Base-by-base conservation (phyloP, 257 asterid species). In the Nyctanthes arbortristis region DNA sequence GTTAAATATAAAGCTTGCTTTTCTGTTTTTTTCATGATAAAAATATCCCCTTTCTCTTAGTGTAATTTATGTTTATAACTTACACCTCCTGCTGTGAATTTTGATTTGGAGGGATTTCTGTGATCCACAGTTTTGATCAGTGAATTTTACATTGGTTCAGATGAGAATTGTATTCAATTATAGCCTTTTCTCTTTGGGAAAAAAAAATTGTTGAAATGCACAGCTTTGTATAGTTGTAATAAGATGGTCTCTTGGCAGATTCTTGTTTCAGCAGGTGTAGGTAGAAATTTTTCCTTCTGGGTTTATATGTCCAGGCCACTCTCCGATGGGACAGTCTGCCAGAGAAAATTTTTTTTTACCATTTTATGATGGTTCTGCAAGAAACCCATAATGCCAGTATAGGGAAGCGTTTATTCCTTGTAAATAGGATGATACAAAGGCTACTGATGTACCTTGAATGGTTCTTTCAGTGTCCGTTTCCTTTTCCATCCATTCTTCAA, bases 51-150 rank as follows among this genome's bases (percentile, higher is more conserved):
- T 55, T 64, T 27, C n/a, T 18, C 45, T 66, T 77, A 65, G 72
- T 77, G 32, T 61, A 71, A 30, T 28, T 73, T 66, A 66, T 78
- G 47, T 68, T 39, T 24, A 40, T 52, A 55, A 64, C 24, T 14
- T 69, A 9, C 31, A 31, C 77, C 78, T 72, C 77, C 77, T 70
- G 60, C 49, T 78, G 77, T 77, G 78, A 73, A 76, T 68, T 57
- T 65, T 80, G 73, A 72, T 82, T 70, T 60, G 62, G 78, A 75
- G 74, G 82, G 80, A 33, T 28, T 25, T 55, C 61, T 30, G 74
- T 40, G 24, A 47, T 45, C 45, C 6, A 36, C 32, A 71, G 79
- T 66, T 80, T 76, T 73, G 75, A 64, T 54, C 67, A 69, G 74
- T 73, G 29, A 73, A 80, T 30, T 78, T 77, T 79, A 75, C 79